A percentile compares a stretch with the other conserved stretches of the same genome.
phyloP scores from a whole-genome alignment of 352 stramenopile species.

The Plasmopara halstedii region DNA sequence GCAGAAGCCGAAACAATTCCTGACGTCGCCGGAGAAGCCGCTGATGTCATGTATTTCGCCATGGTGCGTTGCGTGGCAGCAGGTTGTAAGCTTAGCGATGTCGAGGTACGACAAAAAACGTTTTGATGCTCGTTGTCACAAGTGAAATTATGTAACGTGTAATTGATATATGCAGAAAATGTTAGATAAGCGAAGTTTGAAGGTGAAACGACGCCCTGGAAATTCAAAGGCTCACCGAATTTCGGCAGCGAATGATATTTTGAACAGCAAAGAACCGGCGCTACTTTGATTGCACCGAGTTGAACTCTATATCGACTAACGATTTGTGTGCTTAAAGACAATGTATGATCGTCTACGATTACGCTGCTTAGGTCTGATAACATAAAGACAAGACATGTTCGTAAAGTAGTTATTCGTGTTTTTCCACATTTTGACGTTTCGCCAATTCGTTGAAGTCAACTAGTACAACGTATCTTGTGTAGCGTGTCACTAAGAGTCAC shows the following conservation, averaged over 20 bases:
- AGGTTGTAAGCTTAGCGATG: conserved; percentile 88
- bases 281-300: not conserved
- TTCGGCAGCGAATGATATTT: conserved; percentile 63
- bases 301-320: no score
- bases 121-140: no score
- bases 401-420: no score
- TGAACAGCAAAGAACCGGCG: conserved; percentile 19
- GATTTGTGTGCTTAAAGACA: no score
- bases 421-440: no score
- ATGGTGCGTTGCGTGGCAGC: conserved; percentile 90
- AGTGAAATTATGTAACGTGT: no score
- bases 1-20: conserved; percentile 76
- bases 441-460: no score
- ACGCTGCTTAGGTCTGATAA: no score
- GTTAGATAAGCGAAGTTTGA: conserved; percentile 88
- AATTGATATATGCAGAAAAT: conserved; percentile 47
- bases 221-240: conserved; percentile 87
- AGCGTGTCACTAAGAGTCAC: no score
- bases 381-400: no score
- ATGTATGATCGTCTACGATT: no score
- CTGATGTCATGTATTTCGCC: conserved; percentile 96
- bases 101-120: conserved; percentile 59
- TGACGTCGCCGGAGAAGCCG: conserved; percentile 91
- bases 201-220: conserved; percentile 86
- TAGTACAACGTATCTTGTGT: no score